Evolutionary conservation across 176 grass and related monocot genomes (phyloP).

Genomic region (Carex cristatella): DNA sequence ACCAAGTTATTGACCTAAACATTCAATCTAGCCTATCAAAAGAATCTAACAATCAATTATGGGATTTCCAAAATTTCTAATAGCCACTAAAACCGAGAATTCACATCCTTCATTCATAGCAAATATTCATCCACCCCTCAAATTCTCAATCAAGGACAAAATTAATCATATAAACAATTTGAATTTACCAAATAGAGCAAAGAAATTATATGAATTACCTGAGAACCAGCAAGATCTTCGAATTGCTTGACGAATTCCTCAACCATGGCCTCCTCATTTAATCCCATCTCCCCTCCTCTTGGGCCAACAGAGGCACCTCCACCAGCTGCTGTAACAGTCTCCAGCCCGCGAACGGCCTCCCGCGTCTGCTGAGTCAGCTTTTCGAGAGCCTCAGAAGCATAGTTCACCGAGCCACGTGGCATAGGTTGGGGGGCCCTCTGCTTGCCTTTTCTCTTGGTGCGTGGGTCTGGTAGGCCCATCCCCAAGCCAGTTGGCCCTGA

Average conservation of each 20-base stretch:
- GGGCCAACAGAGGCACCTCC: background rate
- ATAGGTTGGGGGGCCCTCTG: conserved; percentile 20
- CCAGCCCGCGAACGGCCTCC: conserved; percentile 72
- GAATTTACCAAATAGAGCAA: background rate
- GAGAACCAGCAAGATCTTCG: conserved; percentile 74
- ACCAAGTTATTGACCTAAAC: background rate
- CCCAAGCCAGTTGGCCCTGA: conserved; percentile 31
- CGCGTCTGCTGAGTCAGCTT: conserved; percentile 82
- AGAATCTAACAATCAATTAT: background rate
- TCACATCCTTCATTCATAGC: background rate
- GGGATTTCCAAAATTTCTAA: background rate
- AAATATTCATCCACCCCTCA: background rate
- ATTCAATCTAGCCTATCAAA: background rate
- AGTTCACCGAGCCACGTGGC: conserved; percentile 27
- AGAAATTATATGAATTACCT: conserved; percentile 40
- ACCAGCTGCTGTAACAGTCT: conserved; percentile 50
- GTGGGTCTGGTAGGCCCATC: conserved; percentile 70
- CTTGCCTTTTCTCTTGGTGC: conserved; percentile 49
- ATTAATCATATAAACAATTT: background rate
- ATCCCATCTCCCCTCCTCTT: conserved; percentile 5
- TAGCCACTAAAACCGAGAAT: background rate
- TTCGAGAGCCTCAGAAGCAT: conserved; percentile 87
- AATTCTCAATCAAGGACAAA: background rate
- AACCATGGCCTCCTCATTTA: conserved; percentile 78
- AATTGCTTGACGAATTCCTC: conserved; percentile 99